Conservation (phyloP, 306 rosid species). For the Fragaria iinumae region DNA sequence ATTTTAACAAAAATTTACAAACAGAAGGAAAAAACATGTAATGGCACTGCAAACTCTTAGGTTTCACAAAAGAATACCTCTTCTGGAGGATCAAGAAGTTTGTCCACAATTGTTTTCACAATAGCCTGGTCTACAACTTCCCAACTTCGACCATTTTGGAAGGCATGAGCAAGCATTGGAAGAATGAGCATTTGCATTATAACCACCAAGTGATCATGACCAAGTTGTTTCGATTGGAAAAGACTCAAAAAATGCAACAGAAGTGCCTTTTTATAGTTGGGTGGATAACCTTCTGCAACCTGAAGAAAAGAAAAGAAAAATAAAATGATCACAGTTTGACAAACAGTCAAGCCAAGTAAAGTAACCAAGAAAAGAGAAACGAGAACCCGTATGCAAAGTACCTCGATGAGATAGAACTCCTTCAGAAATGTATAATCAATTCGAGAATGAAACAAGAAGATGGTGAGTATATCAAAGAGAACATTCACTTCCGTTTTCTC, state of each 20-base stretch:
- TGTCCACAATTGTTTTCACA: constrained; percentile 89
- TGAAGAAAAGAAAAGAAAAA: constrained; percentile 22
- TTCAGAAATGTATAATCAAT: constrained; percentile 92
- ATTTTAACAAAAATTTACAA: neutral
- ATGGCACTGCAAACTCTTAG: neutral
- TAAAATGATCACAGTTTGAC: constrained; percentile 14
- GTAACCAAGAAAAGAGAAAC: neutral
- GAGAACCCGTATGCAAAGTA: constrained; percentile 27
- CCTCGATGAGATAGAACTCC: constrained; percentile 98
- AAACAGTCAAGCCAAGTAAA: neutral
- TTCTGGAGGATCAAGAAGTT: constrained; percentile 99
- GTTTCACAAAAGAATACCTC: constrained; percentile 48
- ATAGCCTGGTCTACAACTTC: constrained; percentile 90
- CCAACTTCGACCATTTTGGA: constrained; percentile 97
- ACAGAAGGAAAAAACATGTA: neutral
- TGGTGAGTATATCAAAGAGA: constrained; percentile 93
- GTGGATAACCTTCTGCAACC: constrained; percentile 94
- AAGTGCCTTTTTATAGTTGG: constrained; percentile 77
- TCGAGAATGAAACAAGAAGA: constrained; percentile 86
- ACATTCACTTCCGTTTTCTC: constrained; percentile 95
- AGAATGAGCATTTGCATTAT: constrained; percentile 99
- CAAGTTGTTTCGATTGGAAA: constrained; percentile 87
- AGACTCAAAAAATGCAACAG: constrained; percentile 78
- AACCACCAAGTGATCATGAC: constrained; percentile 87
- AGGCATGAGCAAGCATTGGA: constrained; percentile 98